Percentiles rank a stretch among this genome's conserved stretches.
These are phyloP conservation scores for Evernia prunastri DNA, from an alignment of 495 filamentous ascomycete species.

Conservation along the genomic window DNA sequence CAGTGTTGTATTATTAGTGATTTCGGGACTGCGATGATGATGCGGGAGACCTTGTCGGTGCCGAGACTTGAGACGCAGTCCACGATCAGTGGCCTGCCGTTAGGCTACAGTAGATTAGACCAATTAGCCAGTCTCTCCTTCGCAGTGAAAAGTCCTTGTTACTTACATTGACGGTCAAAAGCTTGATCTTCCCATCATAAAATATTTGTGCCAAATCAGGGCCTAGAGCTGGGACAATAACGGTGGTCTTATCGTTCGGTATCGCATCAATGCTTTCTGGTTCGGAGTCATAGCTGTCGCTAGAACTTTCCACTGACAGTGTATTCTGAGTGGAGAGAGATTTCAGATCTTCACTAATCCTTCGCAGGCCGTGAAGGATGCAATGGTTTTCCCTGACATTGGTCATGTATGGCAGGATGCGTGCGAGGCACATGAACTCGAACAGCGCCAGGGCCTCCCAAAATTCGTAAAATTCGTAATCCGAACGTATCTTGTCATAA, in stretches of 20 bases:
- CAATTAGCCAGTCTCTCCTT: not conserved
- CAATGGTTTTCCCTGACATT: not conserved
- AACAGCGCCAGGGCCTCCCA: constrained; percentile 3
- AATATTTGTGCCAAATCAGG: not conserved
- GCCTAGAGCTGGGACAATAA: constrained; percentile 2
- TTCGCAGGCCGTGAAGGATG: not conserved
- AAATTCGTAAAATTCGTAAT: constrained; percentile 8
- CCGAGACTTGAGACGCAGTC: constrained; percentile 5
- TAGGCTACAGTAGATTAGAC: not conserved
- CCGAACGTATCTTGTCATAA: constrained; percentile 3
- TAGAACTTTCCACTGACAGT: not conserved
- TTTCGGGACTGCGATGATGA: not conserved
- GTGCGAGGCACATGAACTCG: constrained; percentile 4
- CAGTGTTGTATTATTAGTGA: not conserved
- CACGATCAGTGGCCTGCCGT: not conserved
- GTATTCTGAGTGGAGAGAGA: not conserved
- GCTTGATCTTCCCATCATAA: not conserved
- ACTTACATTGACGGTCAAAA: not conserved
- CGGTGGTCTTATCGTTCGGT: not conserved
- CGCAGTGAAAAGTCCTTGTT: not conserved
- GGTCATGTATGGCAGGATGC: not conserved
- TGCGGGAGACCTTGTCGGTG: constrained; percentile 2
- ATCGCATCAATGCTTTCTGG: not conserved
- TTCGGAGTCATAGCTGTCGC: constrained; percentile 1
- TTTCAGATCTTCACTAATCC: not conserved